Evolutionary conservation across 192 early-diverging fungal genomes (phyloP).

Genomic region (Backusella psychrophila): DNA sequence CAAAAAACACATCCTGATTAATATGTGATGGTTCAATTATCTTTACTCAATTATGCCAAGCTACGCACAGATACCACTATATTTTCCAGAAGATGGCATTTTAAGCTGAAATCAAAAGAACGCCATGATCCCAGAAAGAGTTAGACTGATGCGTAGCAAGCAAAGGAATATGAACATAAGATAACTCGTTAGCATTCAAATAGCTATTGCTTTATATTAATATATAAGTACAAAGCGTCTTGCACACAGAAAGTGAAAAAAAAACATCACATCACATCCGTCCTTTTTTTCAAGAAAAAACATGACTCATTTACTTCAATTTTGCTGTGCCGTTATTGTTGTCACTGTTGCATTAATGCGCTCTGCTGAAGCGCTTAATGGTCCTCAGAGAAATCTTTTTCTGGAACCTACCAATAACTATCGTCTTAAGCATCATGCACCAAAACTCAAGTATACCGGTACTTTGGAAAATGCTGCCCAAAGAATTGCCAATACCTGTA

Average conservation of each 20-base stretch:
- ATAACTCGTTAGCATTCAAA: background rate
- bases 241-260: no score
- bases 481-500: conserved; percentile 37
- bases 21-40: no score
- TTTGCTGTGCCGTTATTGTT: background rate
- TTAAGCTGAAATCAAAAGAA: background rate
- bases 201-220: background rate
- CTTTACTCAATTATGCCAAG: no score
- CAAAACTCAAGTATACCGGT: conserved; percentile 37
- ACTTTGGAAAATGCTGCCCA: conserved; percentile 37
- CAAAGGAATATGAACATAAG: background rate
- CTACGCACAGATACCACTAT: background rate
- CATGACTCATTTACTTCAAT: background rate
- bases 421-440: conserved; percentile 39
- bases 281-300: background rate
- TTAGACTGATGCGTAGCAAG: background rate
- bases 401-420: conserved; percentile 39
- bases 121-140: background rate
- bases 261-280: background rate
- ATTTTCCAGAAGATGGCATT: background rate
- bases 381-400: conserved; percentile 16
- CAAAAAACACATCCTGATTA: no score
- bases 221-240: background rate
- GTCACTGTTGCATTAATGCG: background rate
- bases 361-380: background rate